These are phyloP conservation scores for Microbotryomycetes sp. DNA, from an alignment of 1,284 basidiomycete species.

Conservation along the genomic window DNA sequence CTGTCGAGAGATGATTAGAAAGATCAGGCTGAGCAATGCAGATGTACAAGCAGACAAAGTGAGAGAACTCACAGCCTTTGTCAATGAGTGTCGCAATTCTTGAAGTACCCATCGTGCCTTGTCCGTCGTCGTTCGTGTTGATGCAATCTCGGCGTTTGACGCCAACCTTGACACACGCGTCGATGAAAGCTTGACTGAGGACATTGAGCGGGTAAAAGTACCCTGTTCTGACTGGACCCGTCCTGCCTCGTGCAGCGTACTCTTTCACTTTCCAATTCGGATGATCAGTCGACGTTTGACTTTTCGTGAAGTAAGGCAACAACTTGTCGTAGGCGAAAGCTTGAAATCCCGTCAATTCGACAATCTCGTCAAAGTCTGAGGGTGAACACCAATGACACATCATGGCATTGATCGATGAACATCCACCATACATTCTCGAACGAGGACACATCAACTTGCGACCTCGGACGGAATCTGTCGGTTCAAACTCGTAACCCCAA, in stretches of 20 bases:
- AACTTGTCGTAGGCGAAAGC: slow-evolving; percentile 44
- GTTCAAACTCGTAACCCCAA: not conserved
- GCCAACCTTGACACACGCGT: slow-evolving; percentile 27
- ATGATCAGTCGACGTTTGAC: not conserved
- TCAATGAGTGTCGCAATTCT: slow-evolving; percentile 39
- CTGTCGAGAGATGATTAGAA: not conserved
- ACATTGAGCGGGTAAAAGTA: slow-evolving; percentile 10
- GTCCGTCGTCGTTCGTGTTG: slow-evolving; percentile 42
- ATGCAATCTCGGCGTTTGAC: not conserved
- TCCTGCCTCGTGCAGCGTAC: slow-evolving; percentile 38
- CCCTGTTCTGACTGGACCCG: slow-evolving; percentile 25
- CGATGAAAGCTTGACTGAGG: slow-evolving; percentile 35
- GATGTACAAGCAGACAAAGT: not conserved
- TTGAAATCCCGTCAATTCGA: slow-evolving; percentile 36
- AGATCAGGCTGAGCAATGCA: slow-evolving; percentile 29
- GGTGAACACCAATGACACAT: slow-evolving; percentile 17
- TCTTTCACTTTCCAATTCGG: not conserved
- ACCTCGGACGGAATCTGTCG: slow-evolving; percentile 19
- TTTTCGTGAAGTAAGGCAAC: slow-evolving; percentile 35
- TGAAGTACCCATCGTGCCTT: slow-evolving; percentile 38
- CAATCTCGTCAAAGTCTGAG: slow-evolving; percentile 47
- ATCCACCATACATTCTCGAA: slow-evolving; percentile 44
- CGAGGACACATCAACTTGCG: slow-evolving; percentile 38
- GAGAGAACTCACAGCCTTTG: slow-evolving; percentile 37
- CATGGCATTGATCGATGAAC: slow-evolving; percentile 39